Evolutionary conservation across 371 early-diverging fungal genomes (phyloP).

Genomic region (Mortierella sp.): DNA sequence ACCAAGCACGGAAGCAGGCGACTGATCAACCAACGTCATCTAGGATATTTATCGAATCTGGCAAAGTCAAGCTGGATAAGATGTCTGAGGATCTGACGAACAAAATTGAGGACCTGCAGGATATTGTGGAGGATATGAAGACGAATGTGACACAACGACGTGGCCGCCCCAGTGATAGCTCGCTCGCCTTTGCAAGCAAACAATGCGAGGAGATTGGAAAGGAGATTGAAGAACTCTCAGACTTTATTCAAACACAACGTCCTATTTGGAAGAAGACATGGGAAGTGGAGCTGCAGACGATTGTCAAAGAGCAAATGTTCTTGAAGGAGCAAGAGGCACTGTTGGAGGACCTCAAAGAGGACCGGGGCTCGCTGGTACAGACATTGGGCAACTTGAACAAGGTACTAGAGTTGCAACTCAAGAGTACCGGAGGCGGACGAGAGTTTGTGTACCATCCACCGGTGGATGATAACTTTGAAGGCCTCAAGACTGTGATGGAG

Average conservation of each 20-base stretch:
- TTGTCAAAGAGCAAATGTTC: conserved; percentile 81
- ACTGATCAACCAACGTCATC: conserved; percentile 46
- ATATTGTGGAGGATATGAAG: conserved; percentile 79
- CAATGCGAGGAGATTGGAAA: conserved; percentile 60
- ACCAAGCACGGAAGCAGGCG: conserved; percentile 52
- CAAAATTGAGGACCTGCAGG: conserved; percentile 74
- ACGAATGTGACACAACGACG: conserved; percentile 79
- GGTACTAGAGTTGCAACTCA: conserved; percentile 66
- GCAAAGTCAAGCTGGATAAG: conserved; percentile 67
- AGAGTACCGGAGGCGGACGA: conserved; percentile 21
- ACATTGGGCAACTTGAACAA: conserved; percentile 69
- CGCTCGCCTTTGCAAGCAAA: conserved; percentile 62
- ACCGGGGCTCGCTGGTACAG: conserved; percentile 63
- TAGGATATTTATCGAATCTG: conserved; percentile 64
- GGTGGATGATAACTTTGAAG: conserved; percentile 69
- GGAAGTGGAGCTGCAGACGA: conserved; percentile 82
- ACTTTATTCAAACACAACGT: conserved; percentile 64
- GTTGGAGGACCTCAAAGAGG: conserved; percentile 72
- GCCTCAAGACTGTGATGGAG: conserved; percentile 71
- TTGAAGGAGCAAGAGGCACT: conserved; percentile 79
- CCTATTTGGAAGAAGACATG: conserved; percentile 84
- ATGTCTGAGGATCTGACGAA: conserved; percentile 64
- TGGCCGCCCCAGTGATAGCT: conserved; percentile 67
- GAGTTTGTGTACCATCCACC: conserved; percentile 62
- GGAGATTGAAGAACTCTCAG: conserved; percentile 60